Conservation (phyloP, 768 basidiomycete species). For the Leccinum incarnatum region DNA sequence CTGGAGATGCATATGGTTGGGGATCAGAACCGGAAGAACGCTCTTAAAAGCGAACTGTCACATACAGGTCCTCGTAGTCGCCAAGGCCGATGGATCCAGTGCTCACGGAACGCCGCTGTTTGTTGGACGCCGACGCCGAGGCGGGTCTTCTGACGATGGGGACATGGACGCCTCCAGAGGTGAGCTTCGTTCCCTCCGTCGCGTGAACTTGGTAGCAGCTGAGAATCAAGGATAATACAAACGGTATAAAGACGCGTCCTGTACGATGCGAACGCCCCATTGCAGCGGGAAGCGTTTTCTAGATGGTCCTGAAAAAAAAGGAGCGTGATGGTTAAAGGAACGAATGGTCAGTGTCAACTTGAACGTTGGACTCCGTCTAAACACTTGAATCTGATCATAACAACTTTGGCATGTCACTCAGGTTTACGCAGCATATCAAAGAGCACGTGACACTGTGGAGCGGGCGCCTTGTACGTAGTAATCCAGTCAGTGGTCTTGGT, state of each 20-base stretch:
- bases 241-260: constrained; percentile 4
- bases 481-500: not conserved
- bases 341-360: not conserved
- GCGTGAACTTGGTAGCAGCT: not conserved
- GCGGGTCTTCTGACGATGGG: constrained; percentile 18
- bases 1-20: constrained; percentile 33
- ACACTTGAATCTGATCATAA: not conserved
- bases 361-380: not conserved
- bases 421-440: not conserved
- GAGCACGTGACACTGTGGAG: constrained; percentile 11
- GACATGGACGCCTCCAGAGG: constrained; percentile 23
- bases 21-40: not conserved
- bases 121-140: not conserved
- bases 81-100: constrained; percentile 52
- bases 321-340: not conserved
- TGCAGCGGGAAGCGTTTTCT: not conserved
- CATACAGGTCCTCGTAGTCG: constrained; percentile 46
- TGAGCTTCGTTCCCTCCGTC: constrained; percentile 1
- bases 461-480: not conserved
- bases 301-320: not conserved
- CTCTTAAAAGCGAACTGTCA: constrained; percentile 31
- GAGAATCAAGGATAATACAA: constrained; percentile 5
- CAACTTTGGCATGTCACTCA: constrained; percentile 2
- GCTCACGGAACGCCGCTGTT: constrained; percentile 10
- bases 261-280: constrained; percentile 12